These are phyloP conservation scores for Aspergillus panamensis DNA, from an alignment of 495 filamentous ascomycete genomes.

Conservation along the genomic window DNA sequence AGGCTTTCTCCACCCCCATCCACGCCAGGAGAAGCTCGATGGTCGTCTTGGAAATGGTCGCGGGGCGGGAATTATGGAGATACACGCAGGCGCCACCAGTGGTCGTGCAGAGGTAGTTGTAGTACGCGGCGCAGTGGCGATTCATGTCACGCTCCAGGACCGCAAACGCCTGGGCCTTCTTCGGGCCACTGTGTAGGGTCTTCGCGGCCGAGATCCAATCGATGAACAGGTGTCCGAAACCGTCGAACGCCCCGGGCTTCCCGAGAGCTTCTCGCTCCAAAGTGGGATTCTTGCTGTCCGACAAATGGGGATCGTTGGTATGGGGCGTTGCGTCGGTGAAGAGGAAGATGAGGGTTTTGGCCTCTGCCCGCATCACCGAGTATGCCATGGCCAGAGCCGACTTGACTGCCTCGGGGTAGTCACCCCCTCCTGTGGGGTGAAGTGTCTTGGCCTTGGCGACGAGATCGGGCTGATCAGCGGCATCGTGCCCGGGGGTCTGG, in stretches of 20 bases:
- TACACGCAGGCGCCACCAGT: constrained; percentile 39
- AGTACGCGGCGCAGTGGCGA: constrained; percentile 16
- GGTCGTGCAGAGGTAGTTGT: constrained; percentile 34
- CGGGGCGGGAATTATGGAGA: constrained; percentile 18
- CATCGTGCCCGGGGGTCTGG: neutral
- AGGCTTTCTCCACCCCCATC: constrained; percentile 44
- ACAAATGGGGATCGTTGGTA: neutral
- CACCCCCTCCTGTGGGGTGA: constrained; percentile 23
- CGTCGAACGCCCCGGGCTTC: constrained; percentile 22
- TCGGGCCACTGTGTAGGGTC: constrained; percentile 26
- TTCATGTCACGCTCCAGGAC: constrained; percentile 19
- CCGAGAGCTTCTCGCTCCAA: constrained; percentile 15
- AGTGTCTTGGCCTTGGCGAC: constrained; percentile 9
- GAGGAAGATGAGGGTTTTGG: constrained; percentile 43
- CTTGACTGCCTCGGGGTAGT: constrained; percentile 44
- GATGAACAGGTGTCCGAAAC: constrained; percentile 28
- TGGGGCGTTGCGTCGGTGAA: constrained; percentile 50
- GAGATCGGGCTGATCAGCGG: constrained; percentile 14
- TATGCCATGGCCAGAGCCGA: constrained; percentile 43
- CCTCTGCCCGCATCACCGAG: constrained; percentile 40
- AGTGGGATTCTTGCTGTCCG: neutral
- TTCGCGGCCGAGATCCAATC: constrained; percentile 40
- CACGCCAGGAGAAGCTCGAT: constrained; percentile 42
- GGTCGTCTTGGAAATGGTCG: constrained; percentile 39
- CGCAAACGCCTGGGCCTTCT: constrained; percentile 38